Evolutionary conservation across 1,284 basidiomycete species (phyloP).

Genomic region (Heliocybe sulcata): DNA sequence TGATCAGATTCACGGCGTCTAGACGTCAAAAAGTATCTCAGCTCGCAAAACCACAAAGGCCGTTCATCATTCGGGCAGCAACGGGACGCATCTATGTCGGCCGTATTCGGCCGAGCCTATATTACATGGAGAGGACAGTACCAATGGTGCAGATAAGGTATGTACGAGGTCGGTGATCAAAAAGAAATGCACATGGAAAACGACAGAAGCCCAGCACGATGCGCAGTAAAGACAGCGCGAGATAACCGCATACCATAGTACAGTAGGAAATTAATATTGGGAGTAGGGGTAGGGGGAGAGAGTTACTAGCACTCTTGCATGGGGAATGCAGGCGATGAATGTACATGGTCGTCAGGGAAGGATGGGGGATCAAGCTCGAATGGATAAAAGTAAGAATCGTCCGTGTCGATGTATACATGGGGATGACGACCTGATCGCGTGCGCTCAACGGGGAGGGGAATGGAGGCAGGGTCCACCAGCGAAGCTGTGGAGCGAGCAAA

Average conservation of each 20-base stretch:
- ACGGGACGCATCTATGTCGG: background rate
- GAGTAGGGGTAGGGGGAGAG: background rate
- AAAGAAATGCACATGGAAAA: background rate
- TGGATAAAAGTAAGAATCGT: slow-evolving; percentile 51
- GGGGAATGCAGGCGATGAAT: background rate
- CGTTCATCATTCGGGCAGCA: background rate
- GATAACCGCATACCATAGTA: background rate
- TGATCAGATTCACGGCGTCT: background rate
- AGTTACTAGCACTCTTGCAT: slow-evolving; percentile 1
- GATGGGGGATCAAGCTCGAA: slow-evolving; percentile 65
- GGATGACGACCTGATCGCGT: slow-evolving; percentile 37
- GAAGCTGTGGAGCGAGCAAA: slow-evolving; percentile 31
- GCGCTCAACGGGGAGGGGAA: slow-evolving; percentile 43
- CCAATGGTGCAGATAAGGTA: background rate
- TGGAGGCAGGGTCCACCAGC: slow-evolving; percentile 39
- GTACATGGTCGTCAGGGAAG: slow-evolving; percentile 22
- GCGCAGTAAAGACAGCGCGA: background rate
- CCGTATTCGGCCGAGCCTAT: background rate
- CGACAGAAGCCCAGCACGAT: background rate
- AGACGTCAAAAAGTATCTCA: no score
- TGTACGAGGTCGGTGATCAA: background rate
- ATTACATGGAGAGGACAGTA: background rate
- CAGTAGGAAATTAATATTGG: background rate
- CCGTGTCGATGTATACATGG: slow-evolving; percentile 54
- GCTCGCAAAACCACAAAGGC: background rate